A percentile compares a stretch with the other conserved stretches of the same genome.
phyloP scores from a whole-genome alignment of 1,284 basidiomycete genomes.

The Papiliotrema flavescens region DNA sequence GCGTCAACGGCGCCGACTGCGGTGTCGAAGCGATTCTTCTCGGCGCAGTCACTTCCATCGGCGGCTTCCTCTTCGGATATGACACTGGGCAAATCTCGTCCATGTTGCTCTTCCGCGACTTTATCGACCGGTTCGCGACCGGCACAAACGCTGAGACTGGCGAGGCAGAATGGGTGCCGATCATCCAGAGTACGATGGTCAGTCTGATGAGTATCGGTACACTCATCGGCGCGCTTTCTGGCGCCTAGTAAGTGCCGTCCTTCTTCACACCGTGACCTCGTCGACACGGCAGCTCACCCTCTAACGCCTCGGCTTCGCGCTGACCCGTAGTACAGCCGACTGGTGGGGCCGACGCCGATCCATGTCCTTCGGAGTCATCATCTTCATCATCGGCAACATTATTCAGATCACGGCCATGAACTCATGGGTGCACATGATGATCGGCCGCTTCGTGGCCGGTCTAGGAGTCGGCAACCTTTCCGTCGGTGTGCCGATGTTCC shows the following conservation, averaged over 20 bases:
- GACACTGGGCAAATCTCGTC: constrained; percentile 76
- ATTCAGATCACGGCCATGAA: constrained; percentile 19
- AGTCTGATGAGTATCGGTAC: constrained; percentile 61
- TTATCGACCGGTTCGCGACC: constrained; percentile 10
- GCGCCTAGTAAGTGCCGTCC: neutral
- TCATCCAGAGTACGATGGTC: constrained; percentile 53
- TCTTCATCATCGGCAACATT: constrained; percentile 62
- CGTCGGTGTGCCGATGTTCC: constrained; percentile 66
- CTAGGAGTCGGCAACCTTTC: constrained; percentile 67
- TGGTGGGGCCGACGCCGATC: constrained; percentile 64
- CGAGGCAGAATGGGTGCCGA: constrained; percentile 52
- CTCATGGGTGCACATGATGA: constrained; percentile 48
- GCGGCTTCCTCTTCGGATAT: constrained; percentile 5
- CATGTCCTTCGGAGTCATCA: constrained; percentile 63
- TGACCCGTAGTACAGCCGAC: constrained; percentile 56
- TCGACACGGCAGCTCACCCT: too few species aligned
- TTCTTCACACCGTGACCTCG: constrained; percentile 49
- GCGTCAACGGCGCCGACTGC: constrained; percentile 8
- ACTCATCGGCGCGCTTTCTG: constrained; percentile 51
- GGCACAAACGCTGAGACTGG: constrained; percentile 37
- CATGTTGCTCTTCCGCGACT: constrained; percentile 63
- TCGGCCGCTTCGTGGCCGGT: constrained; percentile 65
- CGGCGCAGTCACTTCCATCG: constrained; percentile 7
- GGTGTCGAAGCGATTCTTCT: constrained; percentile 7
- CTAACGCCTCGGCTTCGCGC: too few species aligned